A percentile compares a stretch with the other conserved stretches of the same genome.
These are phyloP conservation scores for Acmispon strigosus DNA, from an alignment of 306 rosid genomes.

Conservation along the genomic window DNA sequence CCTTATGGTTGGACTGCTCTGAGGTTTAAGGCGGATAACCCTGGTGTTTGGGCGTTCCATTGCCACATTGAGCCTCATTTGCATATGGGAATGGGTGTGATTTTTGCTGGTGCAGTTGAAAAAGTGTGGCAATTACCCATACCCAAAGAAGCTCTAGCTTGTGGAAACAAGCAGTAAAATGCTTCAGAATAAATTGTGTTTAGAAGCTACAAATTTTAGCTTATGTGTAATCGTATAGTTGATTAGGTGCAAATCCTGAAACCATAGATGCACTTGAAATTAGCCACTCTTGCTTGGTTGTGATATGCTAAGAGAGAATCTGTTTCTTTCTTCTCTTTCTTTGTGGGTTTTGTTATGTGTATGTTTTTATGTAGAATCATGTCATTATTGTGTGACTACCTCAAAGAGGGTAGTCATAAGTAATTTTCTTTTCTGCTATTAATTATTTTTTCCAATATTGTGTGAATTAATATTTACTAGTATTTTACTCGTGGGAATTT, in stretches of 20 bases:
- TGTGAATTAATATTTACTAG: background rate
- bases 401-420: background rate
- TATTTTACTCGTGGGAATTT: no score
- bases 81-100: slow-evolving; percentile 91
- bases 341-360: background rate
- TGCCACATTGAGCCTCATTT: slow-evolving; percentile 89
- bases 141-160: slow-evolving; percentile 43
- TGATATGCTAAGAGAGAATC: background rate
- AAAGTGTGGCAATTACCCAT: slow-evolving; percentile 38
- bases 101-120: slow-evolving; percentile 52
- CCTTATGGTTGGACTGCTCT: slow-evolving; percentile 85
- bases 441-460: background rate
- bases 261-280: no score
- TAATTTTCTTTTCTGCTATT: background rate
- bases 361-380: background rate
- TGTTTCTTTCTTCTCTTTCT: background rate
- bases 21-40: slow-evolving; percentile 70
- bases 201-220: no score
- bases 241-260: no score
- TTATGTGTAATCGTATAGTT: no score
- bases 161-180: slow-evolving; percentile 22
- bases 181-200: no score
- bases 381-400: background rate
- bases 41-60: slow-evolving; percentile 90
- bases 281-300: background rate